Evolutionary conservation across 768 basidiomycete species (phyloP).

Genomic region (Pisolithus marmoratus): DNA sequence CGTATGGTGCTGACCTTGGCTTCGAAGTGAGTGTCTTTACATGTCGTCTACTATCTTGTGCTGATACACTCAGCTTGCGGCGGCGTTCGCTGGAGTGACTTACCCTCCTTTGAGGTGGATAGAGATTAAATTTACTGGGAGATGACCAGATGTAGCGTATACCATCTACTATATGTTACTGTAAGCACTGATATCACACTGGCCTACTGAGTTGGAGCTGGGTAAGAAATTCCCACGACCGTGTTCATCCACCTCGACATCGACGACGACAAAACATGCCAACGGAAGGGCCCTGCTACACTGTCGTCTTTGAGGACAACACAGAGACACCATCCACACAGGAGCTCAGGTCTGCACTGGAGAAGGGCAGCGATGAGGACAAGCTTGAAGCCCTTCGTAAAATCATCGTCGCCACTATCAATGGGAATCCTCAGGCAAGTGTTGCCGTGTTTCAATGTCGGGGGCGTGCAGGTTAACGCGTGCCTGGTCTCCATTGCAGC

Average conservation of each 20-base stretch:
- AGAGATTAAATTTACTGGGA: background rate
- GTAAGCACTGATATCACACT: too few species aligned
- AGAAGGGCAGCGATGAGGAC: constrained; percentile 96
- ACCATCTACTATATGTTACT: too few species aligned
- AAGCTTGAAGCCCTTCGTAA: constrained; percentile 93
- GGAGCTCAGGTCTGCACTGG: constrained; percentile 76
- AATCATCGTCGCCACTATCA: constrained; percentile 91
- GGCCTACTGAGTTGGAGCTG: too few species aligned
- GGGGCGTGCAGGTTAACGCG: constrained; percentile 1
- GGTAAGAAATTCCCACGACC: background rate
- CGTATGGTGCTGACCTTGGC: constrained; percentile 43
- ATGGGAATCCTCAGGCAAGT: constrained; percentile 86
- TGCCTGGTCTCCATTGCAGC: constrained; percentile 38
- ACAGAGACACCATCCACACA: constrained; percentile 73
- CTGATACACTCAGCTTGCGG: background rate
- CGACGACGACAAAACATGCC: constrained; percentile 19
- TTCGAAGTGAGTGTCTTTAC: constrained; percentile 38
- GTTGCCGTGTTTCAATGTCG: background rate
- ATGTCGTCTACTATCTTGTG: background rate
- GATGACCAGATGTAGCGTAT: background rate
- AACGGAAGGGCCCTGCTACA: constrained; percentile 70
- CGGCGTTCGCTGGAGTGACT: background rate
- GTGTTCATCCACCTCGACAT: background rate
- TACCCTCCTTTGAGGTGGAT: background rate
- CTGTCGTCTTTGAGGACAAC: constrained; percentile 68